These are phyloP conservation scores for Pleurotus cornucopiae DNA, from an alignment of 768 basidiomycete species.

Conservation along the genomic window DNA sequence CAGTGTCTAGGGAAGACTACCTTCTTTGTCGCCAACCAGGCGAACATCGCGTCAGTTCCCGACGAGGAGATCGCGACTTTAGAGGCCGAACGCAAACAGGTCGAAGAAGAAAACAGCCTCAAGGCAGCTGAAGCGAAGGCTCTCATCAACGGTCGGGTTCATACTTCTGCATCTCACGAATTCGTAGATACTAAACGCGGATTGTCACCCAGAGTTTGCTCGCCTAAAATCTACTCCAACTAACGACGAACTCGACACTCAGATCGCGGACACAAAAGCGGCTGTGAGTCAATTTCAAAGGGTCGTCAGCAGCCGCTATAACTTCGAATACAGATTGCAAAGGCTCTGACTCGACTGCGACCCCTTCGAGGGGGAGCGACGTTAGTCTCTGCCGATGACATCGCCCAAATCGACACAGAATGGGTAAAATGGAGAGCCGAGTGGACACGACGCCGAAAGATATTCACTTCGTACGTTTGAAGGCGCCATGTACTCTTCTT, in stretches of 20 bases:
- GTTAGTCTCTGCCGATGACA: conserved; percentile 67
- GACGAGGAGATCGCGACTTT: conserved; percentile 56
- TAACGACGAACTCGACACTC: conserved; percentile 56
- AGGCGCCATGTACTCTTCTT: neutral
- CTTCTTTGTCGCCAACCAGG: conserved; percentile 85
- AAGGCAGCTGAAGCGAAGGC: conserved; percentile 48
- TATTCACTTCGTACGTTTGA: conserved; percentile 64
- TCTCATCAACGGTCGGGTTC: conserved; percentile 35
- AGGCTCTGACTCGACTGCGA: conserved; percentile 44
- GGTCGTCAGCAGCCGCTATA: conserved; percentile 5
- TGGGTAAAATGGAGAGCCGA: conserved; percentile 80
- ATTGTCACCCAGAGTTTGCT: conserved; percentile 47
- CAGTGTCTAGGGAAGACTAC: conserved; percentile 66
- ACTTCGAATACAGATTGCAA: conserved; percentile 37
- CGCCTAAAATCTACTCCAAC: conserved; percentile 66
- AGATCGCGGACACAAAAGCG: conserved; percentile 45
- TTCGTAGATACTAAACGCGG: conserved; percentile 13
- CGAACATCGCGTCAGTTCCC: conserved; percentile 61
- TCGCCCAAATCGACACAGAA: conserved; percentile 63
- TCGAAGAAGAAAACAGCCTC: conserved; percentile 58
- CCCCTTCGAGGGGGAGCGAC: conserved; percentile 67
- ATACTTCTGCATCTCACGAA: conserved; percentile 11
- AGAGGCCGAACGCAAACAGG: conserved; percentile 50
- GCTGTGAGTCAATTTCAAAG: conserved; percentile 37
- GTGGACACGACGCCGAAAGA: conserved; percentile 74